Percentiles rank a stretch among this genome's conserved stretches.
Evolutionary conservation across 306 rosid genomes (phyloP).

Genomic region (Rosa persica): DNA sequence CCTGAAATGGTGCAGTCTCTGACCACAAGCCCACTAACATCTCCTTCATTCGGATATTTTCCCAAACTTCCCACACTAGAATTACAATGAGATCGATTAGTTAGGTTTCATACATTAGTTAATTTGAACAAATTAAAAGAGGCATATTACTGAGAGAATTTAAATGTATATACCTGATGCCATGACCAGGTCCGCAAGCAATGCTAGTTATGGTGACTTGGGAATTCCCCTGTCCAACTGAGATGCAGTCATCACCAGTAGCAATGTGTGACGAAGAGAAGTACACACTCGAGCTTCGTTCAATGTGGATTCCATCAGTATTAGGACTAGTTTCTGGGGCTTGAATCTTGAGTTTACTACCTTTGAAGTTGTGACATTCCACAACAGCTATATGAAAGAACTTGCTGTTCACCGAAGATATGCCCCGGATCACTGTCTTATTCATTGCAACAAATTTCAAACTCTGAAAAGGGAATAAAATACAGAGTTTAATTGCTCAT

Average conservation of each 20-base stretch:
- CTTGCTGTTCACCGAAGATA: slow-evolving; percentile 49
- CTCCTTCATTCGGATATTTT: slow-evolving; percentile 42
- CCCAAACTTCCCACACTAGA: slow-evolving; percentile 54
- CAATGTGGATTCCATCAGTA: slow-evolving; percentile 52
- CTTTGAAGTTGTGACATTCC: slow-evolving; percentile 45
- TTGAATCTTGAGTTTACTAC: slow-evolving; percentile 39
- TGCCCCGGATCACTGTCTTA: slow-evolving; percentile 35
- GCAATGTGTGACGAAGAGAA: slow-evolving; percentile 32
- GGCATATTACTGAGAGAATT: not conserved
- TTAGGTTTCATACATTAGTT: too few species aligned
- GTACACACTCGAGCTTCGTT: slow-evolving; percentile 39
- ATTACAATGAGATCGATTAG: not conserved
- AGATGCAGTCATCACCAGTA: slow-evolving; percentile 52
- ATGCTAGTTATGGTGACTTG: slow-evolving; percentile 37
- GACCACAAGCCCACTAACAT: slow-evolving; percentile 42
- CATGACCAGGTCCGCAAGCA: slow-evolving; percentile 53
- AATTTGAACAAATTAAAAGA: not conserved
- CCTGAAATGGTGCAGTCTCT: slow-evolving; percentile 42
- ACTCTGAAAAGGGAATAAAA: slow-evolving; percentile 24
- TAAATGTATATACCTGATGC: slow-evolving; percentile 37
- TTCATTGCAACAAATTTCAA: slow-evolving; percentile 46
- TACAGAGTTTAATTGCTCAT: not conserved
- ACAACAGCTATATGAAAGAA: slow-evolving; percentile 52
- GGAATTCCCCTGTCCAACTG: slow-evolving; percentile 51
- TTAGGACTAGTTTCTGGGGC: slow-evolving; percentile 49